Conservation (phyloP, 2,329 filamentous ascomycete species). For the Pyricularia sp. region DNA sequence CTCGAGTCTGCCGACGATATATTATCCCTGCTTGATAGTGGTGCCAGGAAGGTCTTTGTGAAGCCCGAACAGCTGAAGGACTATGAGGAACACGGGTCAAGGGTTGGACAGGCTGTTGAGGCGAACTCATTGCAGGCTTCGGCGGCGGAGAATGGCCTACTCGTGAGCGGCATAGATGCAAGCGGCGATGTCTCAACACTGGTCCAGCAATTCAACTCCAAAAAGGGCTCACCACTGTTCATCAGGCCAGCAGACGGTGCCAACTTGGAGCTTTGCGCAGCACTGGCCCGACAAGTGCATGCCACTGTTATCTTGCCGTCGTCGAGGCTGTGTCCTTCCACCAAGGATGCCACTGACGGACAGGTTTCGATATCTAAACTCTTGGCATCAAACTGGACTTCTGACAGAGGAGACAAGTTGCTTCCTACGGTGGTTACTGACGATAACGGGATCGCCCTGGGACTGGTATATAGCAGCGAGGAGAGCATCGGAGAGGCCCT, state of each 20-base stretch:
- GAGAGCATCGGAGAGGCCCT: slow-evolving; percentile 83
- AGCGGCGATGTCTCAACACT: slow-evolving; percentile 21
- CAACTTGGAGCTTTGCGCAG: slow-evolving; percentile 32
- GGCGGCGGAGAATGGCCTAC: slow-evolving; percentile 33
- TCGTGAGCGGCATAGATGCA: slow-evolving; percentile 39
- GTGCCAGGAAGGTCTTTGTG: slow-evolving; percentile 76
- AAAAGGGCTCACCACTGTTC: slow-evolving; percentile 34
- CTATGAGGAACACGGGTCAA: slow-evolving; percentile 40
- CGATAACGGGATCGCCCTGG: slow-evolving; percentile 70
- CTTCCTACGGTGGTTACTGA: slow-evolving; percentile 87
- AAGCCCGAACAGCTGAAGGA: slow-evolving; percentile 52
- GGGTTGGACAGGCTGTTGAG: slow-evolving; percentile 39
- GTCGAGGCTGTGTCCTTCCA: slow-evolving; percentile 48
- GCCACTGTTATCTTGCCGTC: slow-evolving; percentile 67
- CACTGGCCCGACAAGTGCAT: slow-evolving; percentile 32
- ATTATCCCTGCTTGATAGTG: slow-evolving; percentile 68
- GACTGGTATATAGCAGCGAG: slow-evolving; percentile 86
- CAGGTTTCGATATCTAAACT: slow-evolving; percentile 56
- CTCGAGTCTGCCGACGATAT: slow-evolving; percentile 61
- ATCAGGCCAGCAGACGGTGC: slow-evolving; percentile 35
- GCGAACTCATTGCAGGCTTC: slow-evolving; percentile 23
- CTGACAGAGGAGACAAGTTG: slow-evolving; percentile 71
- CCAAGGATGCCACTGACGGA: slow-evolving; percentile 41
- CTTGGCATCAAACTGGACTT: slow-evolving; percentile 61
- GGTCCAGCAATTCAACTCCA: slow-evolving; percentile 17